Evolutionary conservation across 345 rosid species (phyloP).

Genomic region (Corchorus capsularis): DNA sequence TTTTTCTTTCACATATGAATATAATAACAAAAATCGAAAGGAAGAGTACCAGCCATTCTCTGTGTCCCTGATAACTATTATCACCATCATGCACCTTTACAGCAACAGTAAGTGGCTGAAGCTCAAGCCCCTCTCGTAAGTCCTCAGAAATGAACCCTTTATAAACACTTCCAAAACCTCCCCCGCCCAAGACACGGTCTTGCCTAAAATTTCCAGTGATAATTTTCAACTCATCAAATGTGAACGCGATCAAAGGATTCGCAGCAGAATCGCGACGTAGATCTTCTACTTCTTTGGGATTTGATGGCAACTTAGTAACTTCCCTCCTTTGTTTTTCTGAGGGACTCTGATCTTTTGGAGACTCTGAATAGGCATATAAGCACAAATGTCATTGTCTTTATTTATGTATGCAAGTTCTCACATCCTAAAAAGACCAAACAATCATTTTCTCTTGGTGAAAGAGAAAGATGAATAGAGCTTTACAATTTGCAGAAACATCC

Average conservation of each 20-base stretch:
- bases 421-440: background rate
- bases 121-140: constrained; percentile 51
- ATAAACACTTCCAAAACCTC: constrained; percentile 94
- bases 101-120: constrained; percentile 72
- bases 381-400: constrained; percentile 21
- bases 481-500: background rate
- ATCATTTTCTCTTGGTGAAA: background rate
- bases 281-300: constrained; percentile 95
- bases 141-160: constrained; percentile 77
- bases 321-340: constrained; percentile 41
- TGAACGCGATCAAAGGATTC: constrained; percentile 83
- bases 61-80: constrained; percentile 90
- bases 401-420: background rate
- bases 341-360: constrained; percentile 59
- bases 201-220: constrained; percentile 87
- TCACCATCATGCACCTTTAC: constrained; percentile 96
- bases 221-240: constrained; percentile 68
- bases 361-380: constrained; percentile 41
- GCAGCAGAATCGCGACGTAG: constrained; percentile 75
- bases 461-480: background rate
- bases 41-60: constrained; percentile 92
- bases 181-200: constrained; percentile 92
- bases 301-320: constrained; percentile 71
- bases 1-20: background rate
- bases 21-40: constrained; percentile 11